These are phyloP conservation scores for Colletotrichum higginsianum DNA, from an alignment of 2,329 filamentous ascomycete genomes.

Conservation along the genomic window DNA sequence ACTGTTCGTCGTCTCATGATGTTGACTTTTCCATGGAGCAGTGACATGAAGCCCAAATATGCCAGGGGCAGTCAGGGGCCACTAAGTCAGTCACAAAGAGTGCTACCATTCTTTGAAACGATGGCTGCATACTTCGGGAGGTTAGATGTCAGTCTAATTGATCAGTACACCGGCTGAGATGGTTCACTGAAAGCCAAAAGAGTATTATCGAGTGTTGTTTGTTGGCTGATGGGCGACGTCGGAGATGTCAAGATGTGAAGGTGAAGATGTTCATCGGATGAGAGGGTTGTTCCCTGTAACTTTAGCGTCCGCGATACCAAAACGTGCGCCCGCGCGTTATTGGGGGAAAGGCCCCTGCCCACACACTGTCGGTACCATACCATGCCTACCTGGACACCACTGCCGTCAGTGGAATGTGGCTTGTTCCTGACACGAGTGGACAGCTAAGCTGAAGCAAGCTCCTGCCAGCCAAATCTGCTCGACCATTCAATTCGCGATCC, in stretches of 20 bases:
- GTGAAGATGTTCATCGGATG: slow-evolving; percentile 3
- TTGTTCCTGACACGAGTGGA: slow-evolving; percentile 41
- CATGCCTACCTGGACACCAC: neutral
- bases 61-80: neutral
- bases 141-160: too few relatives aligned
- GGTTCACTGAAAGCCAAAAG: too few relatives aligned
- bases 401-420: slow-evolving; percentile 37
- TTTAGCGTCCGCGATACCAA: slow-evolving; percentile 17
- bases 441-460: slow-evolving; percentile 40
- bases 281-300: slow-evolving; percentile 32
- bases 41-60: neutral
- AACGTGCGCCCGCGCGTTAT: slow-evolving; percentile 17
- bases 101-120: neutral
- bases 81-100: too few relatives aligned
- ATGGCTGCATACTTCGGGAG: too few relatives aligned
- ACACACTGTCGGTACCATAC: neutral
- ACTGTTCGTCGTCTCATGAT: neutral
- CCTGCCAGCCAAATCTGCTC: neutral
- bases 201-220: neutral
- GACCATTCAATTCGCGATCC: slow-evolving; percentile 17
- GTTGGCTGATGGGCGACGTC: slow-evolving; percentile 1
- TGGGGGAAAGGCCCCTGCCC: slow-evolving; percentile 30
- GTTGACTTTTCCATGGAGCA: neutral
- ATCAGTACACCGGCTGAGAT: too few relatives aligned
- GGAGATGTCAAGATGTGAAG: neutral